phyloP scores from a whole-genome alignment of 2,329 filamentous ascomycete species.

The Zarea fungicola region DNA sequence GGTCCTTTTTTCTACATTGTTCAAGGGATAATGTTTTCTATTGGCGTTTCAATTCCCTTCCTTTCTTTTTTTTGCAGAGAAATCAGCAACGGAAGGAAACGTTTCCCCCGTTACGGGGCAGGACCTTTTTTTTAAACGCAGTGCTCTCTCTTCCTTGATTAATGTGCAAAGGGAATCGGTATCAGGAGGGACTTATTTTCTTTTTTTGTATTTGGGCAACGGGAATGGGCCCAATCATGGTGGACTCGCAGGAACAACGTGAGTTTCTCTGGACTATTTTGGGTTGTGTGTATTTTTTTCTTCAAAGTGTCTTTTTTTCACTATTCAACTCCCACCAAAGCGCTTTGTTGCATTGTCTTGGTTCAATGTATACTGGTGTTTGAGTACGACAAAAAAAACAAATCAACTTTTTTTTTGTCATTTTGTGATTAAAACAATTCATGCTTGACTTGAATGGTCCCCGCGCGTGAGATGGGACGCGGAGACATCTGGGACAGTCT shows the following conservation, averaged over 20 bases:
- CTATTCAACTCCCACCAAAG: not conserved
- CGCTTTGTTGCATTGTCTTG: not conserved
- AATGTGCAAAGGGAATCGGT: no score
- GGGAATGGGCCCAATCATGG: no score
- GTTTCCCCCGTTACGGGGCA: not conserved
- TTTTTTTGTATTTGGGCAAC: no score
- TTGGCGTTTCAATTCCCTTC: conserved; percentile 7
- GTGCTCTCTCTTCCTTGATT: not conserved
- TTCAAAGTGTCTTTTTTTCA: no score
- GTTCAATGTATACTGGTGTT: conserved; percentile 1
- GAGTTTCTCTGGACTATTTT: no score
- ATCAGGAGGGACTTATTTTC: no score
- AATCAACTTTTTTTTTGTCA: not conserved
- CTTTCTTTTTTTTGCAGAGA: conserved; percentile 3
- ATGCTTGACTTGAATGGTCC: no score
- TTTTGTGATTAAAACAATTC: not conserved
- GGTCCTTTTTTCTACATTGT: conserved; percentile 10
- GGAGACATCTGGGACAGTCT: no score
- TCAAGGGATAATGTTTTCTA: conserved; percentile 3
- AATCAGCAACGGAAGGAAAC: conserved; percentile 4
- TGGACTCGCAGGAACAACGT: no score
- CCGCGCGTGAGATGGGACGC: no score
- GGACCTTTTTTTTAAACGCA: not conserved
- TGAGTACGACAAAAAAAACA: not conserved
- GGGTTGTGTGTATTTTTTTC: not conserved